phyloP scores from a whole-genome alignment of 2,329 filamentous ascomycete genomes.

The Trichoderma semiorbis region DNA sequence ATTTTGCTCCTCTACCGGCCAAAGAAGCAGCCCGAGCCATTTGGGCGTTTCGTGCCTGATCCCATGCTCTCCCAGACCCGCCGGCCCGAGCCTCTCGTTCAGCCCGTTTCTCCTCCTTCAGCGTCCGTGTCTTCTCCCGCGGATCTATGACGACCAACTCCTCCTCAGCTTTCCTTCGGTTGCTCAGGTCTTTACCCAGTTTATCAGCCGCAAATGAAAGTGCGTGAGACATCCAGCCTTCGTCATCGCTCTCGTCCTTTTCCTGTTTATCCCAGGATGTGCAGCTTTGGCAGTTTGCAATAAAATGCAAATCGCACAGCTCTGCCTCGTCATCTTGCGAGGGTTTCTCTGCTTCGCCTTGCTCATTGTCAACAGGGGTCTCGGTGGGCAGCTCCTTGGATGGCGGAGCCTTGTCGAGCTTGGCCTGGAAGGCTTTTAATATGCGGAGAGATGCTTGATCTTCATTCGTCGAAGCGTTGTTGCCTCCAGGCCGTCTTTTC shows the following conservation, averaged over 20 bases:
- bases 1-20: conserved; percentile 56
- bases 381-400: conserved; percentile 35
- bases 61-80: conserved; percentile 56
- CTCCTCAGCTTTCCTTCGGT: conserved; percentile 87
- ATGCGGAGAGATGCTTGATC: conserved; percentile 66
- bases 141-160: conserved; percentile 93
- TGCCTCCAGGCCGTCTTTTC: conserved; percentile 61
- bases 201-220: conserved; percentile 86
- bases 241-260: conserved; percentile 56
- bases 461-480: conserved; percentile 49
- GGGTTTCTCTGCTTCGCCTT: conserved; percentile 27
- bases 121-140: conserved; percentile 71
- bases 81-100: conserved; percentile 53
- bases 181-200: conserved; percentile 85
- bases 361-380: conserved; percentile 39
- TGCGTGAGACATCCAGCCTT: conserved; percentile 81
- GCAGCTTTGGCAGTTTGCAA: conserved; percentile 91
- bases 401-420: conserved; percentile 58
- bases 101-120: conserved; percentile 62
- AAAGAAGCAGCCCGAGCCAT: conserved; percentile 51
- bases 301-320: conserved; percentile 92
- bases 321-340: conserved; percentile 62
- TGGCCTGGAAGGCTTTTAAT: conserved; percentile 75
- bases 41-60: conserved; percentile 55
- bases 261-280: conserved; percentile 72